Evolutionary conservation across 208 protist species (phyloP), one percentile per base, ranked within the genome.

Genomic region (Herpetomonas samuelpessoai): DNA sequence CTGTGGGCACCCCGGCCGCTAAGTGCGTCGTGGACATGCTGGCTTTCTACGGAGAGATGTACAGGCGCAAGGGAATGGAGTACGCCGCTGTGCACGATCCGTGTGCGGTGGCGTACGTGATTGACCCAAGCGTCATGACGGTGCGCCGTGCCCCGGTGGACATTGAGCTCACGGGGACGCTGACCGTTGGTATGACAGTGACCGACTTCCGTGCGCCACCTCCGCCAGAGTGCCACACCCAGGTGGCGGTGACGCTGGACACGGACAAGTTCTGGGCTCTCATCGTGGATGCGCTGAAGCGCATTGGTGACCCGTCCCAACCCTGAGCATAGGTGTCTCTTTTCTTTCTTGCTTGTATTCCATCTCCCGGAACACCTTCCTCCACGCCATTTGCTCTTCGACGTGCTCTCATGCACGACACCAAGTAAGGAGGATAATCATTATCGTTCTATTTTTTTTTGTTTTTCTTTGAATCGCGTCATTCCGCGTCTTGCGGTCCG

Each of bases 81-180:
- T 65, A 39, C 26, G 62, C 65, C 1, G 66, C 54, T 26, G 64
- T 95, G 45, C 85, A 95, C 64, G 88, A 95, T 60, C 85, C 86
- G 19, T 90, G 81, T 49, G 80, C 85, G 0, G 77, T 95, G 24
- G 75, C 78, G 16, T 93, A 90, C 68, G 76, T 92, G 27, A 81
- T 90, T 21, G 73, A 80, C 55, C 88, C 85, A 14, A 57, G 58
- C 12, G 59, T 91, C 21, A 83, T 93, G 58, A 74, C 62, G 28
- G 78, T 76, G 26, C 54, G 67, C 39, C 73, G 70, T 1, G 76
- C 75, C 45, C 65, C 74, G 16, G 67, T 92, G 16, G 64, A 89
- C 57, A 65, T 92, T n/a, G 86, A 88, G 57, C 64, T 78, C n/a
- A 50, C 16, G 4, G 78, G 80, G 14, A 24, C 25, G 24, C 67